Evolutionary conservation across 2,329 filamentous ascomycete species (phyloP), one percentile per base, ranked within the genome.

Genomic region (Daldinia sp.): DNA sequence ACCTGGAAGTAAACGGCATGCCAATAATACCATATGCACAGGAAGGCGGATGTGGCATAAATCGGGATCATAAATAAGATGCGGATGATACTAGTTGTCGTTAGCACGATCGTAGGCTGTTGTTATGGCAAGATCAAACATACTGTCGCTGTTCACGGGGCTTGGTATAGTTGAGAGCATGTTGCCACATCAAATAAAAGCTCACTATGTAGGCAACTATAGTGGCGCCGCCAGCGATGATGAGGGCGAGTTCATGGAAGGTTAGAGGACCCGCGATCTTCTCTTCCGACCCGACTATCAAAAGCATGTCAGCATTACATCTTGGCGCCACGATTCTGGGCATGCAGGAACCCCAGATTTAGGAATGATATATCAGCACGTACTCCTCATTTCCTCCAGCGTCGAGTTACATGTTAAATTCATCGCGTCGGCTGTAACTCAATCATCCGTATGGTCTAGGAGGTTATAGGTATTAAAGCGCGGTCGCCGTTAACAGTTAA

Each of bases 41-140:
- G 85, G 77, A 92, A 92, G 37, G 92, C 90, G 20, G 93, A 90
- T 42, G 89, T 83, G 57, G 91, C 86, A 79, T 97, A 97, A 68
- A 97, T 85, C 42, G 93, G 93, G 56, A 97, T 88, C 92, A 97
- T 95, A 78, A 94, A 90, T 28, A 97, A 86, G 72, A 97, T 95
- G 55, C 93, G 92, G 74, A 97, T 94, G 75, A 96, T 94, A 77
- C 75, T 77, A 44, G 12, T 2, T 18, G 13, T 20, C 55, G 90
- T 93, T 73, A 54, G 54, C 39, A 55, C 18, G 33, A 63, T 54
- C 12, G 60, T 54, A 20, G 55, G 59, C 18, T 23, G 42, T 57
- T n/a, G 37, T 51, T 5, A 39, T 13, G 44, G 5, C 33, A 20
- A 78, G 86, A 84, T 46, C 26, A 33, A 33, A 69, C 75, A 10